These are phyloP conservation scores for Capsicum baccatum DNA, from an alignment of 257 asterid species.

Conservation along the genomic window DNA sequence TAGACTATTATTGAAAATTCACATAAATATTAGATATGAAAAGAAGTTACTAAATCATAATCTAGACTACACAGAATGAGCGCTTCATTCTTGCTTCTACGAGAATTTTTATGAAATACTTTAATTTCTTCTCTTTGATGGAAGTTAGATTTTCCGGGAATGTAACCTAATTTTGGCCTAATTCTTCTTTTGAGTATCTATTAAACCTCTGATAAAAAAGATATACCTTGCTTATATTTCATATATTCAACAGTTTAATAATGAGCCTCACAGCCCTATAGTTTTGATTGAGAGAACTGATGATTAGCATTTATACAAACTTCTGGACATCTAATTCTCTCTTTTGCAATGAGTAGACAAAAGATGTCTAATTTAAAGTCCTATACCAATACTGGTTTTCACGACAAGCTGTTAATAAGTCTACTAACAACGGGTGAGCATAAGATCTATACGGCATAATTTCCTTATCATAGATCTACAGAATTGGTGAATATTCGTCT, in stretches of 20 bases:
- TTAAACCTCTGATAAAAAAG: not conserved
- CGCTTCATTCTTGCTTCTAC: not conserved
- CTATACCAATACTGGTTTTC: not conserved
- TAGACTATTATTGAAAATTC: not conserved
- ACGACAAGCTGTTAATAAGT: not conserved
- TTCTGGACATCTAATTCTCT: not conserved
- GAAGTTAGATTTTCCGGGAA: not conserved
- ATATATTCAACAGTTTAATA: not conserved
- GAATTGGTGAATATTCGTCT: too few species aligned
- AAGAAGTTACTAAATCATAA: not conserved
- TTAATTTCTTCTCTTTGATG: not conserved
- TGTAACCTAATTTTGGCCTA: not conserved
- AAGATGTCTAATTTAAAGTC: not conserved
- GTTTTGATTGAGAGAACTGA: not conserved
- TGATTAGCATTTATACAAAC: not conserved
- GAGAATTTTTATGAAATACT: not conserved
- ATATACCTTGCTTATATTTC: not conserved
- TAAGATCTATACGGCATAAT: not conserved
- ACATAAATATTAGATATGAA: not conserved
- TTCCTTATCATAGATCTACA: not conserved
- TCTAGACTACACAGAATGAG: not conserved
- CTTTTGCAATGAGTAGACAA: constrained; percentile 20
- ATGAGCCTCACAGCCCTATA: not conserved
- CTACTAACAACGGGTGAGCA: not conserved
- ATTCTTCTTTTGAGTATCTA: not conserved